Evolutionary conservation across 116 monocot genomes (phyloP).

Genomic region (Phalaenopsis hybrid): DNA sequence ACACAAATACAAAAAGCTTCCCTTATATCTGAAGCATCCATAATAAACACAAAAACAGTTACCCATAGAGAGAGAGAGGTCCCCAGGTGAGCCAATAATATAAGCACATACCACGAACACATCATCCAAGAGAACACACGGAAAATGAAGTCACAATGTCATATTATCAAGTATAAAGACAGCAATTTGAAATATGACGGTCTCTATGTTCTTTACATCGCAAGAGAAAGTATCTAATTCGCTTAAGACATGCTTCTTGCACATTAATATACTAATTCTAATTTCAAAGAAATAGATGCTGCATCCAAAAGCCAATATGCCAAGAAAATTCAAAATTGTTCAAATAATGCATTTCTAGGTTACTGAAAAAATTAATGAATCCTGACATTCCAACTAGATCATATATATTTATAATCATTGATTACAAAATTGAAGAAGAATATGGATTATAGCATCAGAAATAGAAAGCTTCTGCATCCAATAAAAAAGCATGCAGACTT

Average conservation of each 20-base stretch:
- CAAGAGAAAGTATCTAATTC: background rate
- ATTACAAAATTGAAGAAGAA: background rate
- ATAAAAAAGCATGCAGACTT: background rate
- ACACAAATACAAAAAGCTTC: background rate
- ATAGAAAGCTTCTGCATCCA: background rate
- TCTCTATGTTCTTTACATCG: too few relatives aligned
- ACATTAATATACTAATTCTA: background rate
- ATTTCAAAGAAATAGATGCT: background rate
- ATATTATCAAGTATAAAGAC: too few relatives aligned
- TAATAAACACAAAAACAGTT: background rate
- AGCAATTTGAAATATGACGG: too few relatives aligned
- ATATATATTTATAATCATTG: background rate
- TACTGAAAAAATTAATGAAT: background rate
- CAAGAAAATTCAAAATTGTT: background rate
- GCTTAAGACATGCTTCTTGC: background rate
- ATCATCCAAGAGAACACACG: too few relatives aligned
- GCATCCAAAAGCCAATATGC: background rate
- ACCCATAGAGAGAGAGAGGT: too few relatives aligned
- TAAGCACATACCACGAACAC: too few relatives aligned
- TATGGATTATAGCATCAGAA: background rate
- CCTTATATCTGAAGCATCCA: background rate
- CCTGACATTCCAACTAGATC: background rate
- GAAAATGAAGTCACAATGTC: too few relatives aligned
- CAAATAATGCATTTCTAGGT: background rate
- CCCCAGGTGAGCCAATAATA: too few relatives aligned